Conservation (phyloP, 192 early-diverging fungal species). For the Martensiomyces pterosporus region DNA sequence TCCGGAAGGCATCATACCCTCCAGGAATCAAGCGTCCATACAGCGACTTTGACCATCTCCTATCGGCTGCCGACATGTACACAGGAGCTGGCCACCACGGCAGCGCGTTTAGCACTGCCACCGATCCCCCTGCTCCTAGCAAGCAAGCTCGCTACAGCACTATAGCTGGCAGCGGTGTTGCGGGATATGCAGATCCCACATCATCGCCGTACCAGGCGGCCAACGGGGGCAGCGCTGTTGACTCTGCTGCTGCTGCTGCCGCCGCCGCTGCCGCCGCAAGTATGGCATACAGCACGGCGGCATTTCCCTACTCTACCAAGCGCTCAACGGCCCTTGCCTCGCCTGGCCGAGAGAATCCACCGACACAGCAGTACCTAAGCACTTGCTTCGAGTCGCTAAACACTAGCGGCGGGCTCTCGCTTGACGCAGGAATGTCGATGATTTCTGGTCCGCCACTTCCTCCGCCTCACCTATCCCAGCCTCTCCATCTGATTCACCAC, state of each 20-base stretch:
- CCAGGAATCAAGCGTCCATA: constrained; percentile 35
- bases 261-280: constrained; percentile 22
- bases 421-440: constrained; percentile 17
- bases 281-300: constrained; percentile 17
- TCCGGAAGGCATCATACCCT: constrained; percentile 27
- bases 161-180: neutral
- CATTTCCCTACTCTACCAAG: constrained; percentile 13
- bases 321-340: constrained; percentile 4
- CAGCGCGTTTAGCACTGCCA: neutral
- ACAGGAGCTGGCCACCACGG: neutral
- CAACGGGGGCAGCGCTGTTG: constrained; percentile 5
- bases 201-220: neutral
- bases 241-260: constrained; percentile 18
- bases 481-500: constrained; percentile 6
- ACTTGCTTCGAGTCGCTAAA: constrained; percentile 26
- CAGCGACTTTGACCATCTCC: constrained; percentile 39
- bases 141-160: constrained; percentile 1
- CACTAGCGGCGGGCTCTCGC: constrained; percentile 7
- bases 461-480: constrained; percentile 10
- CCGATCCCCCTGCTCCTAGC: too few species aligned
- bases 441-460: constrained; percentile 14
- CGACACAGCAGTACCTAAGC: constrained; percentile 12
- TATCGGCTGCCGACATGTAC: constrained; percentile 41
- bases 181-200: neutral
- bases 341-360: neutral